A percentile compares a stretch with the other conserved stretches of the same genome.
Evolutionary conservation across 208 protist genomes (phyloP).

Genomic region (Leishmania mexicana): DNA sequence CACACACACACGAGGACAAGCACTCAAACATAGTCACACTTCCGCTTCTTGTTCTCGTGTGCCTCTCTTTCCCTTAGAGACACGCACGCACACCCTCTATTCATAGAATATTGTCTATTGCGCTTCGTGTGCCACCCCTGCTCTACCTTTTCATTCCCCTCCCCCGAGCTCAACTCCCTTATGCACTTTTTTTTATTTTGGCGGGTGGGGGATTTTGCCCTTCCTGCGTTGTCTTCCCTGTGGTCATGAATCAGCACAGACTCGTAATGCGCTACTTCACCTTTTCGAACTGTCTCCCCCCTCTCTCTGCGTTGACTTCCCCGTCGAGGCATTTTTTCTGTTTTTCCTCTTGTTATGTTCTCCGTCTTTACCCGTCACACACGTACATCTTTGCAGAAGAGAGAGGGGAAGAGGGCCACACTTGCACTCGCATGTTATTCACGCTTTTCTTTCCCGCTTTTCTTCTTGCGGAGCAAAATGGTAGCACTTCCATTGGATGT

Average conservation of each 20-base stretch:
- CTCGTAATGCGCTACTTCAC: not conserved
- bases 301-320: not conserved
- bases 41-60: slow-evolving; percentile 15
- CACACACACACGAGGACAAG: not conserved
- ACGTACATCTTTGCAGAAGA: not conserved
- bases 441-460: slow-evolving; percentile 7
- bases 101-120: slow-evolving; percentile 28
- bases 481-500: not conserved
- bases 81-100: not conserved
- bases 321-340: not conserved
- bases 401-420: not conserved
- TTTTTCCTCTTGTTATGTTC: not conserved
- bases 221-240: not conserved
- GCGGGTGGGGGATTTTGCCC: not conserved
- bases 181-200: not conserved
- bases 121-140: not conserved
- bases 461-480: not conserved
- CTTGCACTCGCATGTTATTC: not conserved
- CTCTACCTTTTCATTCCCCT: not conserved
- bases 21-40: not conserved
- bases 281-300: not conserved
- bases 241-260: not conserved
- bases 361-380: not conserved
- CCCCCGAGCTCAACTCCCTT: not conserved
- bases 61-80: not conserved